Evolutionary conservation across 768 basidiomycete species (phyloP), one percentile per base, ranked within the genome.

Genomic region (Leucocoprinus sp.): DNA sequence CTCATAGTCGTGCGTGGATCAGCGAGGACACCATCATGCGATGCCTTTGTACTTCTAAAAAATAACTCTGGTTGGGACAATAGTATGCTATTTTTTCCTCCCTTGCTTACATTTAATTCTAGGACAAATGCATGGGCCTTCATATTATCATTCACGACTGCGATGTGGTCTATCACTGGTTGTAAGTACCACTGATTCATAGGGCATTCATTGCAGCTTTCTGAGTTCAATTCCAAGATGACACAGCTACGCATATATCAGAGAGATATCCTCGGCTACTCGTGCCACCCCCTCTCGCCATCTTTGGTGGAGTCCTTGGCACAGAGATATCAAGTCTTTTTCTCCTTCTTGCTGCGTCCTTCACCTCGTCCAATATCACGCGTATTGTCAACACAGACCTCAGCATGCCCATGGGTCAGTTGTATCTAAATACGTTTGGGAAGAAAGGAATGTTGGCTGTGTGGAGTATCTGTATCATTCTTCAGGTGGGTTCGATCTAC

Each of bases 141-240:
- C 58, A 60, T 80, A 41, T 56, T 81, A 26, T 68, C 80, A 0
- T 80, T 81, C 55, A 80, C 76, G 0, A 63, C 77, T 1, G 74
- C 76, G 1, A 80, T 80, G 78, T 81, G 79, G 79, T 75, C 75
- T 1, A 57, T 81, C 43, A 80, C 79, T 0, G 79, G 78, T 50
- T 81, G 78, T 79, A 43, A 52, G 75, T 59, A n/a, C n/a, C n/a
- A n/a, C 4, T 15, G 42, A 4, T 36, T 34, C 22, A 27, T 28
- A 15, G n/a, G 4, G 9, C 6, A 35, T 22, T 21, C 22, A n/a
- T n/a, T 29, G 17, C 27, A 24, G 17, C 33, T 23, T 33, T 21
- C 34, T 42, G 22, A 54, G 4, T 22, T 21, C 28, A 5, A 15
- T n/a, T 19, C 18, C 8, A 49, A 79, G 78, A 81, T 45, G 79